Evolutionary conservation across 192 early-diverging fungal genomes (phyloP).

Genomic region (Coemansia sp.): DNA sequence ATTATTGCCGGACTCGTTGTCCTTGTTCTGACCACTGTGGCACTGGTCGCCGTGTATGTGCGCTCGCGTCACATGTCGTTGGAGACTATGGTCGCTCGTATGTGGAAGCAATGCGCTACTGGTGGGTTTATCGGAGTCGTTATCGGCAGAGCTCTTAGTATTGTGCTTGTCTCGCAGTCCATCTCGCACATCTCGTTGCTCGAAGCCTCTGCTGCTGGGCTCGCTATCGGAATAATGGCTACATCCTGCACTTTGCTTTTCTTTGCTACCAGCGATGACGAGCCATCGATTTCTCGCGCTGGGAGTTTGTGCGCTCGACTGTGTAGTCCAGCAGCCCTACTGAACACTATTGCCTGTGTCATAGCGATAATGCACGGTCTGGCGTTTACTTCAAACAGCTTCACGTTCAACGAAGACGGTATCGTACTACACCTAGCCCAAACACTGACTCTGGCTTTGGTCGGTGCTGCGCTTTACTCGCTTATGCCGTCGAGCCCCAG

Average conservation of each 20-base stretch:
- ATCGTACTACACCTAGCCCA: constrained; percentile 70
- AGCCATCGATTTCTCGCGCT: constrained; percentile 62
- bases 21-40: constrained; percentile 28
- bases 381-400: constrained; percentile 87
- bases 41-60: constrained; percentile 16
- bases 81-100: constrained; percentile 4
- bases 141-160: constrained; percentile 17
- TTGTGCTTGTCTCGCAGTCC: neutral
- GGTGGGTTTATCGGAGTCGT: constrained; percentile 19
- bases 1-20: constrained; percentile 76
- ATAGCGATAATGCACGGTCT: constrained; percentile 59
- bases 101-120: constrained; percentile 9
- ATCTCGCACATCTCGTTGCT: constrained; percentile 19
- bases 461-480: neutral
- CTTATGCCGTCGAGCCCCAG: neutral
- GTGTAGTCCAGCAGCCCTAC: constrained; percentile 19
- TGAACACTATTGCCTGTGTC: constrained; percentile 41
- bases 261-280: constrained; percentile 14
- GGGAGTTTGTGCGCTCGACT: constrained; percentile 60
- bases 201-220: constrained; percentile 30
- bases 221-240: constrained; percentile 15
- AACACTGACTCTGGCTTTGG: constrained; percentile 56
- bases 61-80: constrained; percentile 16
- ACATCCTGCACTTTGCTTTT: constrained; percentile 24
- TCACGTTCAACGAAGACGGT: constrained; percentile 86